A percentile compares a stretch with the other conserved stretches of the same genome.
These are phyloP conservation scores for Diaporthe citri DNA, from an alignment of 2,329 filamentous ascomycete species.

Conservation along the genomic window DNA sequence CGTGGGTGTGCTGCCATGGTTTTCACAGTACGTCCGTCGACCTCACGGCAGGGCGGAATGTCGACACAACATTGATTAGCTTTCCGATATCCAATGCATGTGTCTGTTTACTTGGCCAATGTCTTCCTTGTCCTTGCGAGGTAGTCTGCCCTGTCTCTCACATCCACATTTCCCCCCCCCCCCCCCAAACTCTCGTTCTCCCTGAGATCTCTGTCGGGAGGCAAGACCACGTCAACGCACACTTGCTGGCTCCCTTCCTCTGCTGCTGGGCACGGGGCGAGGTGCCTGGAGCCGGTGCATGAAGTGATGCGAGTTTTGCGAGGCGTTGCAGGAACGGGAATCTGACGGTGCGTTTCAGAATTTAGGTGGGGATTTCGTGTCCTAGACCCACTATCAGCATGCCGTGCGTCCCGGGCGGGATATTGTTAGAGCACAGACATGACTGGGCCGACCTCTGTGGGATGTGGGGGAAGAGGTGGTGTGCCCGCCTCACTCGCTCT, in stretches of 20 bases:
- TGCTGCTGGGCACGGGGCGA: not conserved
- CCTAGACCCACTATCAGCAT: slow-evolving; percentile 18
- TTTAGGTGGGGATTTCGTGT: not conserved
- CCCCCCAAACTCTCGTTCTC: not conserved
- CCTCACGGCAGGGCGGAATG: not conserved
- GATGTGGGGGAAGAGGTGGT: not conserved
- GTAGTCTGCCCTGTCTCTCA: not conserved
- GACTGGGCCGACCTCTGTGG: not conserved
- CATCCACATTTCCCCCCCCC: too few species aligned
- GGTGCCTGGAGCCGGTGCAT: slow-evolving; percentile 1
- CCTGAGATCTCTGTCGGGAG: not conserved
- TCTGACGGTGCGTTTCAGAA: slow-evolving; percentile 27
- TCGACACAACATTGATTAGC: not conserved
- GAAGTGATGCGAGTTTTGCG: slow-evolving; percentile 26
- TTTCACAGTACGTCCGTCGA: not conserved
- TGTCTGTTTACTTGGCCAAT: not conserved
- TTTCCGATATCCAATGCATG: not conserved
- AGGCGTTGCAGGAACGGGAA: slow-evolving; percentile 20
- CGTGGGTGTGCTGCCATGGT: not conserved
- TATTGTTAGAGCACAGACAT: slow-evolving; percentile 8
- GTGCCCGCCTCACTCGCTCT: not conserved
- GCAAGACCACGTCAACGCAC: not conserved
- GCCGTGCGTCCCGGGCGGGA: not conserved
- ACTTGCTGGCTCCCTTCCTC: not conserved
- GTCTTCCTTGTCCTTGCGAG: not conserved